Percentiles rank a stretch among this genome's conserved stretches.
Evolutionary conservation across 306 rosid species (phyloP).

Genomic region (Inga oerstediana): DNA sequence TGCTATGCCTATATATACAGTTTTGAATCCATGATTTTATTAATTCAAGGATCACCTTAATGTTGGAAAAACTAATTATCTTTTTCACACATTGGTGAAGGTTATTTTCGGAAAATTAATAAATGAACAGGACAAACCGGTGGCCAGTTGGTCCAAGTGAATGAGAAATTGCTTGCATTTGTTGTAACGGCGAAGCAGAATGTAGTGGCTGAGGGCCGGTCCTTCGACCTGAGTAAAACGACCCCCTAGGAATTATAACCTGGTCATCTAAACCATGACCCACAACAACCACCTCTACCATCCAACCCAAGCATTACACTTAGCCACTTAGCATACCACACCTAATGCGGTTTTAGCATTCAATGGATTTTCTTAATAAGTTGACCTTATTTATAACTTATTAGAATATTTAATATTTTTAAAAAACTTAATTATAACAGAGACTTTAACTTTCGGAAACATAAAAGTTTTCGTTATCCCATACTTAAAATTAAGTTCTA

Average conservation of each 20-base stretch:
- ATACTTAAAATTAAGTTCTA: too few species aligned
- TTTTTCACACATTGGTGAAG: not conserved
- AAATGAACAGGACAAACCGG: slow-evolving; percentile 37
- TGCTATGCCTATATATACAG: too few species aligned
- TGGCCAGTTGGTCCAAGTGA: slow-evolving; percentile 63
- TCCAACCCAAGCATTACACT: slow-evolving; percentile 36
- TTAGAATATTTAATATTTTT: too few species aligned
- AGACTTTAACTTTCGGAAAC: too few species aligned
- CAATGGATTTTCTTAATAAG: not conserved
- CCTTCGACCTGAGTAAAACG: too few species aligned
- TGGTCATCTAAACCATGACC: slow-evolving; percentile 34
- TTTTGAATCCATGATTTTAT: not conserved
- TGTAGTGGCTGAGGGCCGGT: slow-evolving; percentile 6
- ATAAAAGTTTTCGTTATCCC: too few species aligned
- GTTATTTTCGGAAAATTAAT: not conserved
- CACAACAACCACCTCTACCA: slow-evolving; percentile 4
- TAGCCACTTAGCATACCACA: slow-evolving; percentile 35
- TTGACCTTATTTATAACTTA: not conserved
- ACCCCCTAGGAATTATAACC: too few species aligned
- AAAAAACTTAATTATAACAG: too few species aligned
- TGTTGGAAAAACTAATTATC: not conserved
- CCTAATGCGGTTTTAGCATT: slow-evolving; percentile 40
- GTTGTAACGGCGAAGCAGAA: slow-evolving; percentile 70
- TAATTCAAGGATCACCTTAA: not conserved
- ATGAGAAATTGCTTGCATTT: slow-evolving; percentile 73